Base-by-base conservation (phyloP, 139 green algal genomes). In the Chlorella sorokiniana region DNA sequence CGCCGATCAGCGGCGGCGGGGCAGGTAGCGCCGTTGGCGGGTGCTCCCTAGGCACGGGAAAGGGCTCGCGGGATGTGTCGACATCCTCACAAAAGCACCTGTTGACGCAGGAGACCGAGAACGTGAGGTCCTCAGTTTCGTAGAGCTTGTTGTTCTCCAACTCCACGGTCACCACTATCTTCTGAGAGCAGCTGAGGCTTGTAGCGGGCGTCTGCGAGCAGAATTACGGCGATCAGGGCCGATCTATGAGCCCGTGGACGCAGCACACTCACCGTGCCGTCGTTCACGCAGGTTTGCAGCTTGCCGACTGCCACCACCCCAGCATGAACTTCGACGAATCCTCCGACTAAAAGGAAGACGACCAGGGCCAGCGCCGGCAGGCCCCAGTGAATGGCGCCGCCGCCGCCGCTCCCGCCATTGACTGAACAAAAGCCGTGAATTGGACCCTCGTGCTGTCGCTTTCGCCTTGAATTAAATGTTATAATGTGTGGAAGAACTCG, bases 161-260 rank as follows among this genome's bases (percentile, higher is more conserved):
- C 14, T 83, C 79, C 6, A 96, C n/a, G 2, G 88, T 91, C 18
- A 93, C 78, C 31, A 96, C 81, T 11, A 96, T 54, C 85, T 96
- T 93, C 70, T 94, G 81, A 1, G 72, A 45, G 82, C 93, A 96
- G 7, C 40, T 56, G 2, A 74, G 23, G 16, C 22, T 33, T 11
- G 31, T 18, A 38, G 33, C 4, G 35, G 35, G 27, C 18, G 35
- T 83, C 77, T 85, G 63, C 41, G 33, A 35, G 4, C 4, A 38
- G 31, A 22, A 25, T 14, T 0, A 76, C 10, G 35, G n/a, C n/a
- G 1, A 54, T 23, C 68, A 33, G 33, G 63, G 16, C 42, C 1
- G 10, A 56, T 27, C 9, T 31, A 29, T 27, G 20, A n/a, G 29
- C 18, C 31, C 7, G 41, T 37, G 33, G 41, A 4, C 29, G n/a